Base-by-base conservation (phyloP, 1,284 basidiomycete species). In the Caloboletus firmus region DNA sequence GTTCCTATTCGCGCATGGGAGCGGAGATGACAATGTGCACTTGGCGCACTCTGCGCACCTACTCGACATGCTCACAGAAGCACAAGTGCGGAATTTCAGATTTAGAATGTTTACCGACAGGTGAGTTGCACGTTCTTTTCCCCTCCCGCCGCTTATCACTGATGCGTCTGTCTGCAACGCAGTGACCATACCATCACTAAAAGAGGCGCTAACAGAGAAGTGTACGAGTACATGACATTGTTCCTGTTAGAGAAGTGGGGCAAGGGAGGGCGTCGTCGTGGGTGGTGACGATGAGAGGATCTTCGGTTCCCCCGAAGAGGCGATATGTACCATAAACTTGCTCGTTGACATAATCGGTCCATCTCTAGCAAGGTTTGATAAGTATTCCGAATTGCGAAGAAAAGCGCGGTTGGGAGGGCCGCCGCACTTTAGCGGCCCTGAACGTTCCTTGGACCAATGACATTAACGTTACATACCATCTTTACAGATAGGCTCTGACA, bases 51-150 rank as follows among this genome's bases (percentile, higher is more conserved):
- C 89, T 53, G 95, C 94, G 5, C 90, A 91, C 63, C 68, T 98
- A 62, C 73, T 98, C 44, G 96, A 98, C 71, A 91, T 95, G 82
- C 81, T 99, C 60, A 98, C 94, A 0, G 77, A 79, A 62, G 82
- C 79, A 18, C 76, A 85, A 51, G 82, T 98, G 34, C 78, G 90
- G 58, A 83, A 83, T 37, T 98, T 89, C 75, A 79, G 87, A 63
- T 97, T 98, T 73, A 82, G 95, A 66, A 93, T 97, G 90, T 99
- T 98, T 73, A 93, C 93, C 26, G 96, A 99, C 72, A 93, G 91
- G 88, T 90, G 59, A 59, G 80, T 72, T 28, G 26, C 58, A 45
- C 31, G 36, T 37, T 49, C 18, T 9, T 54, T 30, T 15, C 18
- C 11, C 24, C 5, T 31, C 49, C 41, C 24, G n/a, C 59, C 57